A percentile compares a stretch with the other conserved stretches of the same genome.
Conservation (phyloP, 1,284 basidiomycete species). For the Irpex rosettiformis region DNA sequence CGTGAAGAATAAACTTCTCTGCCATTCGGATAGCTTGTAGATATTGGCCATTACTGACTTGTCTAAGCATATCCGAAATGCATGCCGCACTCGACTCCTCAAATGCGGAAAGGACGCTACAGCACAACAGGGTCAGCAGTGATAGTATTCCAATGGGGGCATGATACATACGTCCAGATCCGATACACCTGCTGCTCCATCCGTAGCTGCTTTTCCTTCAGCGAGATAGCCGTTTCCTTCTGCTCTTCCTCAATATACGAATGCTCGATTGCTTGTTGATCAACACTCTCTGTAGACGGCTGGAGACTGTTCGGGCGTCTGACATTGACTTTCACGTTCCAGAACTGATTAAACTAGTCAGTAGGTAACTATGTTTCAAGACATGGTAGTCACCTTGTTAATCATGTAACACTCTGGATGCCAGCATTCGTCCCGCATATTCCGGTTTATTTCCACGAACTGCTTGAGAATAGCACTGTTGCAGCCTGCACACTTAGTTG, state of each 20-base stretch:
- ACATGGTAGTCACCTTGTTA: constrained; percentile 73
- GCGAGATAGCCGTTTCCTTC: constrained; percentile 74
- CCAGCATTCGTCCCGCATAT: constrained; percentile 98
- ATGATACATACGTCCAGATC: constrained; percentile 83
- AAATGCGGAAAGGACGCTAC: constrained; percentile 90
- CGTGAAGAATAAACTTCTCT: constrained; percentile 97
- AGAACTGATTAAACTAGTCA: constrained; percentile 61
- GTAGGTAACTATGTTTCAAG: constrained; percentile 7
- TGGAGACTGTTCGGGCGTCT: constrained; percentile 59
- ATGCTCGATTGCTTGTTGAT: constrained; percentile 38
- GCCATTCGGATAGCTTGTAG: constrained; percentile 97
- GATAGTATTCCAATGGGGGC: not conserved
- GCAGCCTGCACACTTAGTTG: constrained; percentile 97
- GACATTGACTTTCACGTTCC: constrained; percentile 96
- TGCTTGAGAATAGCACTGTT: constrained; percentile 99
- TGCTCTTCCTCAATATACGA: constrained; percentile 72
- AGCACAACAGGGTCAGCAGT: constrained; percentile 10
- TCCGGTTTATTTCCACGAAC: constrained; percentile 99
- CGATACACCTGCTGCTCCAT: constrained; percentile 99
- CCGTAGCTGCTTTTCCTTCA: constrained; percentile 88
- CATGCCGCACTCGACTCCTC: constrained; percentile 99
- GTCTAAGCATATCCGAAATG: constrained; percentile 97
- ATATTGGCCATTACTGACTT: constrained; percentile 96
- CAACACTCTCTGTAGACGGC: constrained; percentile 41
- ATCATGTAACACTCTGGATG: constrained; percentile 99